Conservation (phyloP, 805 yeast species). For the Hanseniaspora pseudoguilliermondii region DNA sequence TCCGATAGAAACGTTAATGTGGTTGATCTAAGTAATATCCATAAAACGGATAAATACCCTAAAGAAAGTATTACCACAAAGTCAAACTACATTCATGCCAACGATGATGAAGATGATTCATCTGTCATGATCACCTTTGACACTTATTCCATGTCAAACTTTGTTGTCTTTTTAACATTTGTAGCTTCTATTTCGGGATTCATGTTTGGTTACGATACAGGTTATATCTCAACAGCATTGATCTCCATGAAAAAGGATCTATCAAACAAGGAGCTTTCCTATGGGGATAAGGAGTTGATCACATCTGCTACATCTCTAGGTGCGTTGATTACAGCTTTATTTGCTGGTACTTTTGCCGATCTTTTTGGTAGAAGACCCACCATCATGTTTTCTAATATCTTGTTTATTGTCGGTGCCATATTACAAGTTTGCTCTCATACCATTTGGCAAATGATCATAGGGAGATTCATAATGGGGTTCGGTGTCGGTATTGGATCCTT, state of each 20-base stretch:
- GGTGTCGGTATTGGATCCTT: slow-evolving; percentile 94
- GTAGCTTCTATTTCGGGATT: slow-evolving; percentile 86
- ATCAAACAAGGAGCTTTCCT: slow-evolving; percentile 42
- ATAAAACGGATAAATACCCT: slow-evolving; percentile 8
- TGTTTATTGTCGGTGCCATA: slow-evolving; percentile 74
- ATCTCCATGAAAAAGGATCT: slow-evolving; percentile 75
- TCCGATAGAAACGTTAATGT: slow-evolving; percentile 17
- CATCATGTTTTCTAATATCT: slow-evolving; percentile 64
- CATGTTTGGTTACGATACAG: slow-evolving; percentile 96
- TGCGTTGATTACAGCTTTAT: slow-evolving; percentile 64
- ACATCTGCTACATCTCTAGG: slow-evolving; percentile 94
- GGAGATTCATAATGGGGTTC: slow-evolving; percentile 86
- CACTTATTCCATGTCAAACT: slow-evolving; percentile 39
- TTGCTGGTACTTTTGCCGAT: slow-evolving; percentile 78
- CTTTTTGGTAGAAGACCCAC: slow-evolving; percentile 73
- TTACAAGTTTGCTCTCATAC: slow-evolving; percentile 70
- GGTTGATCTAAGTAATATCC: slow-evolving; percentile 18
- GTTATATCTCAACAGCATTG: slow-evolving; percentile 87
- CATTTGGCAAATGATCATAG: slow-evolving; percentile 84
- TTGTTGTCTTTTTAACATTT: slow-evolving; percentile 57
- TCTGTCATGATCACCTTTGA: slow-evolving; percentile 37
- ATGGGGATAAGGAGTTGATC: slow-evolving; percentile 76
- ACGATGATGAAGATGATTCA: slow-evolving; percentile 38
- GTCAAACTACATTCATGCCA: slow-evolving; percentile 22
- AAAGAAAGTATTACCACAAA: background rate